These are phyloP conservation scores for Cercophora sp. DNA, from an alignment of 495 filamentous ascomycete genomes.

Conservation along the genomic window DNA sequence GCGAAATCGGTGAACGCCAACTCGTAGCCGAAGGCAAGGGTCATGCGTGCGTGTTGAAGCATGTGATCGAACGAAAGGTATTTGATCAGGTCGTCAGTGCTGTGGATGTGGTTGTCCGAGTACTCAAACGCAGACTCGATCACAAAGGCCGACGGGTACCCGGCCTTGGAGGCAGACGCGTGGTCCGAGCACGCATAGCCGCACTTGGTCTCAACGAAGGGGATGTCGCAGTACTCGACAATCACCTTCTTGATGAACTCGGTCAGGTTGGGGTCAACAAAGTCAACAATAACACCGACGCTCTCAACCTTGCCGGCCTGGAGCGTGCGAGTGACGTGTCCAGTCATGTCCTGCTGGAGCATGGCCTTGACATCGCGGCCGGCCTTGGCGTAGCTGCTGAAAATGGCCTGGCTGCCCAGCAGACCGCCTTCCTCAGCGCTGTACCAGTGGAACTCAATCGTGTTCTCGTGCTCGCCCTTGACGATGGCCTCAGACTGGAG, in stretches of 20 bases:
- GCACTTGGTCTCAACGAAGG: conserved; percentile 87
- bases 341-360: conserved; percentile 99
- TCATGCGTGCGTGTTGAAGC: conserved; percentile 93
- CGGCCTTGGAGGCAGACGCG: conserved; percentile 91
- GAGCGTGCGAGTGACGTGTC: conserved; percentile 77
- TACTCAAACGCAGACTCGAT: conserved; percentile 88
- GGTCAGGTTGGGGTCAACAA: conserved; percentile 76
- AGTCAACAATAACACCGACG: conserved; percentile 92
- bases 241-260: conserved; percentile 89
- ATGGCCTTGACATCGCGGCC: conserved; percentile 85
- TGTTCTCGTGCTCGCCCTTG: conserved; percentile 65
- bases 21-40: conserved; percentile 85
- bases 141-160: conserved; percentile 92
- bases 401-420: conserved; percentile 86
- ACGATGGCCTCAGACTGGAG: conserved; percentile 47
- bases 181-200: conserved; percentile 98
- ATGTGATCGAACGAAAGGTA: conserved; percentile 95
- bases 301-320: conserved; percentile 79
- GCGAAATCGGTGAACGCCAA: conserved; percentile 63
- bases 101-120: conserved; percentile 85
- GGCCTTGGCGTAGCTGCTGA: conserved; percentile 72
- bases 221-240: conserved; percentile 84
- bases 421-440: conserved; percentile 93
- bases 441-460: conserved; percentile 98
- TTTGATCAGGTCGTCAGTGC: conserved; percentile 81